Evolutionary conservation across 805 yeast genomes (phyloP).

Genomic region (Candida insectorum): DNA sequence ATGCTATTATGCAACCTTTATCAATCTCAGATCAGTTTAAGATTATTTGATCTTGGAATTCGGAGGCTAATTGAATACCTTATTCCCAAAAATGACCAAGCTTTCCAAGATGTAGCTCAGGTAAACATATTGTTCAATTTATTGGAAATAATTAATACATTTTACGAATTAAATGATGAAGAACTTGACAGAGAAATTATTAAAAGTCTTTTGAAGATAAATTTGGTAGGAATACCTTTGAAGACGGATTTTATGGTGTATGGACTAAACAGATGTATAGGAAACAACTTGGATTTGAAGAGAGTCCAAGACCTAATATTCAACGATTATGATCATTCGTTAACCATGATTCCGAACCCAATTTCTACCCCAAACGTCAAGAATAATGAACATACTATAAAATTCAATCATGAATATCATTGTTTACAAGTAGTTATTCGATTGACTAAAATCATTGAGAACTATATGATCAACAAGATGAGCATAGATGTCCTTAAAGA

Average conservation of each 20-base stretch:
- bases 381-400: slow-evolving; percentile 1
- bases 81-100: slow-evolving; percentile 48
- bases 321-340: slow-evolving; percentile 14
- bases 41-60: slow-evolving; percentile 5
- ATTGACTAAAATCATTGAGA: slow-evolving; percentile 50
- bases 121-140: slow-evolving; percentile 48
- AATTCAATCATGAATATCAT: slow-evolving; percentile 38
- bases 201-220: slow-evolving; percentile 29
- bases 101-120: slow-evolving; percentile 35
- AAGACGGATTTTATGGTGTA: slow-evolving; percentile 42
- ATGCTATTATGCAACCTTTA: slow-evolving; percentile 11
- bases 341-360: slow-evolving; percentile 27
- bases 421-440: slow-evolving; percentile 39
- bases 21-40: not conserved
- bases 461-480: slow-evolving; percentile 28
- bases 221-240: slow-evolving; percentile 40
- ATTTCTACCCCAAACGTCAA: slow-evolving; percentile 5
- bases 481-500: slow-evolving; percentile 26
- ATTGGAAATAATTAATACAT: slow-evolving; percentile 50
- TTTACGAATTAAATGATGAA: slow-evolving; percentile 21
- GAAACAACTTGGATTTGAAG: slow-evolving; percentile 44
- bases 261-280: slow-evolving; percentile 54
- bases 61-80: slow-evolving; percentile 31
- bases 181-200: slow-evolving; percentile 8
- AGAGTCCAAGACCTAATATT: slow-evolving; percentile 45